Evolutionary conservation across 108 stramenopile species (phyloP).

Genomic region (Cyclotella atomus): DNA sequence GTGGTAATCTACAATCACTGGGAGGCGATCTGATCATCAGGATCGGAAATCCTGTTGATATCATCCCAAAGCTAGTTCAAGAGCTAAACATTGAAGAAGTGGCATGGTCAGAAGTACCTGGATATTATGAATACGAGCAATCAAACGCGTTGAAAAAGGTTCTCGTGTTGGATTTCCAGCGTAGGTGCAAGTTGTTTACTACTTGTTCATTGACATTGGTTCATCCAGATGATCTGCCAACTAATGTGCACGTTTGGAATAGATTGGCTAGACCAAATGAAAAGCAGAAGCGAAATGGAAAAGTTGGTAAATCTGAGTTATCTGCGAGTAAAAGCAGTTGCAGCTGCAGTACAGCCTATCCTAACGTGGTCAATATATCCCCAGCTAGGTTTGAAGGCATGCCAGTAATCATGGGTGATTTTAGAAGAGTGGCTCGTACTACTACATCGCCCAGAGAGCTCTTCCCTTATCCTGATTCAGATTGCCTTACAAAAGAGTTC

Average conservation of each 20-base stretch:
- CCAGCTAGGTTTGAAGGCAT: slow-evolving; percentile 53
- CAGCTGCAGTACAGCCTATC: background rate
- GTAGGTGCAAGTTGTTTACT: slow-evolving; percentile 28
- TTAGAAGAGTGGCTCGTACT: slow-evolving; percentile 57
- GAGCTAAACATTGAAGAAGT: slow-evolving; percentile 51
- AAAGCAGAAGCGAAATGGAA: slow-evolving; percentile 36
- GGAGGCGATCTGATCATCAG: slow-evolving; percentile 64
- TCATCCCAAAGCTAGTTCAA: slow-evolving; percentile 47
- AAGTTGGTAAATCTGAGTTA: slow-evolving; percentile 15
- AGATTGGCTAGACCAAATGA: slow-evolving; percentile 51
- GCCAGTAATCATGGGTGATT: slow-evolving; percentile 74
- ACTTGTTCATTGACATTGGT: slow-evolving; percentile 53
- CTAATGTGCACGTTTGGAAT: slow-evolving; percentile 44
- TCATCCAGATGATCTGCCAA: slow-evolving; percentile 70
- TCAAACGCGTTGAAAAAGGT: slow-evolving; percentile 33
- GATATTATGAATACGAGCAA: slow-evolving; percentile 50
- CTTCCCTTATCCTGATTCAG: slow-evolving; percentile 20
- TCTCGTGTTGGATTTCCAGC: background rate
- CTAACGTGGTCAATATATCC: slow-evolving; percentile 26
- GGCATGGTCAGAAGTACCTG: slow-evolving; percentile 62
- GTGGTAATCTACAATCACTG: slow-evolving; percentile 24
- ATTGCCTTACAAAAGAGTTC: slow-evolving; percentile 6
- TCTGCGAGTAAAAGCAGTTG: background rate
- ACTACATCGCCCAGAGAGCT: slow-evolving; percentile 35
- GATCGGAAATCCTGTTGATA: slow-evolving; percentile 44